Evolutionary conservation across 805 yeast genomes (phyloP).

Genomic region (Candida sakaeoensis): DNA sequence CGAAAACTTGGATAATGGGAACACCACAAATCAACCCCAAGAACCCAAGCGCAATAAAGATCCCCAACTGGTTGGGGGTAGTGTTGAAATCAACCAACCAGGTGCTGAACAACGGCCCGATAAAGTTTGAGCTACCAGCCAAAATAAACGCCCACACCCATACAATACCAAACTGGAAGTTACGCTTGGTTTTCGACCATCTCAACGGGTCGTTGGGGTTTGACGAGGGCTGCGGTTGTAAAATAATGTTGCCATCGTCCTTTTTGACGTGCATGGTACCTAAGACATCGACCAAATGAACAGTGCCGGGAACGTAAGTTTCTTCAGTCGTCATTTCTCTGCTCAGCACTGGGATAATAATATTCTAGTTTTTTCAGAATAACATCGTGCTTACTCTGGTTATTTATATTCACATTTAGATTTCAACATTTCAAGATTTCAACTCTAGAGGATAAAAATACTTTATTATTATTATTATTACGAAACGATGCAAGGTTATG

Average conservation of each 20-base stretch:
- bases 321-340: constrained; percentile 4
- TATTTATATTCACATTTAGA: not conserved
- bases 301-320: constrained; percentile 30
- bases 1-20: constrained; percentile 31
- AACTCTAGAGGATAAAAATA: not conserved
- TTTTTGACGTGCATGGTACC: constrained; percentile 20
- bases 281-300: constrained; percentile 29
- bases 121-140: constrained; percentile 23
- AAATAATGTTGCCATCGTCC: constrained; percentile 20
- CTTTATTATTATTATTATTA: too few relatives aligned
- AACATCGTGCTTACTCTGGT: not conserved
- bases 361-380: not conserved
- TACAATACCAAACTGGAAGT: constrained; percentile 24
- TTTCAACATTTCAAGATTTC: too few relatives aligned
- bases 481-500: not conserved
- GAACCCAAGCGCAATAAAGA: constrained; percentile 25
- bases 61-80: constrained; percentile 21
- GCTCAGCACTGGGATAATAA: too few relatives aligned
- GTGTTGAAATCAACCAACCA: constrained; percentile 25
- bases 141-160: constrained; percentile 24
- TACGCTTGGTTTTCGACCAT: constrained; percentile 29
- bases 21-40: constrained; percentile 34
- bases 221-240: constrained; percentile 34
- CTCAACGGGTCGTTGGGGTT: constrained; percentile 34
- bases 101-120: constrained; percentile 28